Base-by-base conservation (phyloP, 2,329 filamentous ascomycete genomes). In the Diaporthe ilicicola region DNA sequence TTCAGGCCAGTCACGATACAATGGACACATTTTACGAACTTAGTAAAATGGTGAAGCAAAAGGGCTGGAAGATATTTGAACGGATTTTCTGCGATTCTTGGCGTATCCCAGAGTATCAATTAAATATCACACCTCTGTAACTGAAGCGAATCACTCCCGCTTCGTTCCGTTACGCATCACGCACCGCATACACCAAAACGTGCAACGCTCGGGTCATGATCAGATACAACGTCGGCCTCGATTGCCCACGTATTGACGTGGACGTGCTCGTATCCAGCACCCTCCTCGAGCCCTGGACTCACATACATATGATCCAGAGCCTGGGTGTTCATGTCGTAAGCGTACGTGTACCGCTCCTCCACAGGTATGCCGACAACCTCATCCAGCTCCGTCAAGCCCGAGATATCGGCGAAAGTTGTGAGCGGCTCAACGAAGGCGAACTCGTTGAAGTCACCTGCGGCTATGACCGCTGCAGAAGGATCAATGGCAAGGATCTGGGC, bases 361-460 rank as follows among this genome's bases (percentile, higher is more conserved):
- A 81, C 76, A 4, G 84, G 80, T 13, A 89, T 85, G 6, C 82
- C 82, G 5, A 83, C 86, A 0, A 87, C 88, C 6, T 87, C 89
- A 75, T 93, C 91, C 1, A 93, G 81, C 73, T 93, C 90, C 42
- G 84, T 74, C 55, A 93, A 82, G 2, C 87, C 85, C 0, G 89
- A 91, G 24, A 84, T 81, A 4, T 79, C 73, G 1, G 82, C 76
- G 73, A 93, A 92, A 1, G 81, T 81, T 72, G 84, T 78, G 61
- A 93, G 79, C 1, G 91, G 91, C 77, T 84, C 76, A 12, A 90
- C 90, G 73, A 90, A 90, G 6, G 86, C 78, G 77, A 92, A 93
- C 78, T 94, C 92, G 83, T 94, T 93, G 78, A 91, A 93, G 80
- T 94, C 92, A 32, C 92, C 92, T 0, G 88, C 87, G 2, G 85